These are phyloP conservation scores for Fomitopsis betulina DNA, from an alignment of 1,284 basidiomycete species.

Conservation along the genomic window DNA sequence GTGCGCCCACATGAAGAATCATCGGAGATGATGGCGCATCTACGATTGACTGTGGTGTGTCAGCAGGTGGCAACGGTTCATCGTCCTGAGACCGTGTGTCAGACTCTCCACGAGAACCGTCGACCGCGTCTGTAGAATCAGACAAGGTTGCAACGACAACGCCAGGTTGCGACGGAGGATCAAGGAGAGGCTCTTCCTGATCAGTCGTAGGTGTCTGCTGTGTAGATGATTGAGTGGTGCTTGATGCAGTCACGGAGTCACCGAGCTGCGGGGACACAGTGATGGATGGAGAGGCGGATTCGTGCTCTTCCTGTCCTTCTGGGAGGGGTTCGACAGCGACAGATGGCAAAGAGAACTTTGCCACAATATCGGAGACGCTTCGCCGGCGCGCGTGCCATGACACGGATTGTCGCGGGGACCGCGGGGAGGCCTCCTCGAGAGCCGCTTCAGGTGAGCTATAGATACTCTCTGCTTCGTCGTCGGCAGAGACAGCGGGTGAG, in stretches of 20 bases:
- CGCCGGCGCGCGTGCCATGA: constrained; percentile 7
- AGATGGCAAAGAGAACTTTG: not conserved
- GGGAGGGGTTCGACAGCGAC: constrained; percentile 3
- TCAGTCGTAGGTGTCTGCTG: not conserved
- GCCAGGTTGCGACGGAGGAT: not conserved
- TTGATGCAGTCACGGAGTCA: not conserved
- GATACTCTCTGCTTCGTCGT: not conserved
- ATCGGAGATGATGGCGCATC: not conserved
- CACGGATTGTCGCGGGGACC: constrained; percentile 3
- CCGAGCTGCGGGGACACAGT: not conserved
- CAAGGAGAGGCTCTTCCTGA: not conserved
- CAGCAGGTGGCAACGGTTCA: not conserved
- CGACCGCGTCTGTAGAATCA: not conserved
- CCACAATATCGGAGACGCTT: constrained; percentile 17
- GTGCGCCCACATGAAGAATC: not conserved
- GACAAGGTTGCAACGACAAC: not conserved
- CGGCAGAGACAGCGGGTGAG: constrained; percentile 1
- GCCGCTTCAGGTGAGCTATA: constrained; percentile 4
- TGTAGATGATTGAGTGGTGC: not conserved
- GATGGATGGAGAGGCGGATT: not conserved
- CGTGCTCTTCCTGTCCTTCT: constrained; percentile 4
- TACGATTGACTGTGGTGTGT: not conserved
- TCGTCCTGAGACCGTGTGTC: not conserved
- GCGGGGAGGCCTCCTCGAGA: not conserved
- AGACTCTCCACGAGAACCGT: not conserved